Evolutionary conservation across 345 rosid genomes (phyloP).

Genomic region (Rhodomyrtus tomentosa): DNA sequence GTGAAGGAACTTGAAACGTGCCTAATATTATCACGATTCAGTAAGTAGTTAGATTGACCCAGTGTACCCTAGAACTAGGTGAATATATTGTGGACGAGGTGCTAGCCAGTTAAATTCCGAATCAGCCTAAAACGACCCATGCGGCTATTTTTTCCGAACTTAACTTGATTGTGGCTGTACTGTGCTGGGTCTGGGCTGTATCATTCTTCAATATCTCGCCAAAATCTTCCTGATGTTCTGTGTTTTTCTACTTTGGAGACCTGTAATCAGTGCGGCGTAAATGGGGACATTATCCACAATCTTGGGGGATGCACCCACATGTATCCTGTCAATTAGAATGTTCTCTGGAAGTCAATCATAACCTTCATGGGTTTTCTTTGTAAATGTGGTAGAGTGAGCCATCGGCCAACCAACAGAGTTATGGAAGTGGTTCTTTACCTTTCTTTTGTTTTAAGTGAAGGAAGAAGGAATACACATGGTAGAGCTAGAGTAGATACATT

Average conservation of each 20-base stretch:
- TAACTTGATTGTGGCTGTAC: not conserved
- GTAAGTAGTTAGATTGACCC: not conserved
- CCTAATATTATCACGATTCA: not conserved
- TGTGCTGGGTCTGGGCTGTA: not conserved
- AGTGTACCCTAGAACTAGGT: not conserved
- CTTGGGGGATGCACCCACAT: not conserved
- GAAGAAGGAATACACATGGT: not conserved
- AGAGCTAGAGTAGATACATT: not conserved
- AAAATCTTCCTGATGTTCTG: not conserved
- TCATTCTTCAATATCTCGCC: not conserved
- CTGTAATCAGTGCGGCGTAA: not conserved
- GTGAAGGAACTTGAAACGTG: not conserved
- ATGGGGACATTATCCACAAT: not conserved
- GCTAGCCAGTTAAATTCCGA: not conserved
- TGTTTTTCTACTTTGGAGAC: not conserved
- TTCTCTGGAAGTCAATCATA: not conserved
- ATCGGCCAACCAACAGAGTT: not conserved
- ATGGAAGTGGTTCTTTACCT: not conserved
- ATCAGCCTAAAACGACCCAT: not conserved
- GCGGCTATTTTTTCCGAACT: not conserved
- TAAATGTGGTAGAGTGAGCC: not conserved
- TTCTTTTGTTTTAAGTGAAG: not conserved
- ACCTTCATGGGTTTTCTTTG: not conserved
- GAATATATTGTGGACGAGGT: not conserved
- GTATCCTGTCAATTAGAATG: not conserved